Evolutionary conservation across 495 filamentous ascomycete genomes (phyloP), one percentile per base, ranked within the genome.

Genomic region (Hypoxylon perforatum): DNA sequence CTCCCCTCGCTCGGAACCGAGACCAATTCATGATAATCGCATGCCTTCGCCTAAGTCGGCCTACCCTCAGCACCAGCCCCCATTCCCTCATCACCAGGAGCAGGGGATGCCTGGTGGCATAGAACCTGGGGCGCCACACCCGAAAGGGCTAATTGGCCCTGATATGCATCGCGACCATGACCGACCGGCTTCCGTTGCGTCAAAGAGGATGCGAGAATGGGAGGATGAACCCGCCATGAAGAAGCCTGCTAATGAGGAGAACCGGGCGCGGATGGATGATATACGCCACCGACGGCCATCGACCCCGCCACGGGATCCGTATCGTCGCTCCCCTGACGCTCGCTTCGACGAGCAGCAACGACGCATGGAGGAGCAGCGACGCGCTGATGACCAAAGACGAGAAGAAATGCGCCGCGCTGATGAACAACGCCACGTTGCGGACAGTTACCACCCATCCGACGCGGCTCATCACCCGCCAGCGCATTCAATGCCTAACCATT

Each of bases 201-300:
- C 92, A 57, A 99, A 99, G 84, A 86, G 95, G 60, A 81, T 84
- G 66, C 87, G 92, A 38, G 95, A 98, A 69, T 96, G 95, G 92
- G 95, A 97, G 55, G 91, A 93, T 56, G 94, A 96, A 17, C 75
- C 84, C 23, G 82, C 84, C 1, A 79, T 87, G 15, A 97, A 97
- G 78, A 97, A 97, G 81, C 88, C 88, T 42, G 88, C 92, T 4
- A 96, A 87, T 23, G 94, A 97, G 5, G 95, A 99, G 73, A 90
- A 81, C 56, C 89, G 94, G 46, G 90, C 91, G 44, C 90, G 92
- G 53, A 84, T 97, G 72, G 93, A 96, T 22, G 93, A 97, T 72
- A 86, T 91, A 68, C 85, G 87, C 50, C 85, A 88, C 69, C 92
- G 92, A 56, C 90, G 94, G 35, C 85, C 86, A 4, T 94, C 85